Base-by-base conservation (phyloP, 176 grass and related monocot genomes). In the Leersia perrieri region DNA sequence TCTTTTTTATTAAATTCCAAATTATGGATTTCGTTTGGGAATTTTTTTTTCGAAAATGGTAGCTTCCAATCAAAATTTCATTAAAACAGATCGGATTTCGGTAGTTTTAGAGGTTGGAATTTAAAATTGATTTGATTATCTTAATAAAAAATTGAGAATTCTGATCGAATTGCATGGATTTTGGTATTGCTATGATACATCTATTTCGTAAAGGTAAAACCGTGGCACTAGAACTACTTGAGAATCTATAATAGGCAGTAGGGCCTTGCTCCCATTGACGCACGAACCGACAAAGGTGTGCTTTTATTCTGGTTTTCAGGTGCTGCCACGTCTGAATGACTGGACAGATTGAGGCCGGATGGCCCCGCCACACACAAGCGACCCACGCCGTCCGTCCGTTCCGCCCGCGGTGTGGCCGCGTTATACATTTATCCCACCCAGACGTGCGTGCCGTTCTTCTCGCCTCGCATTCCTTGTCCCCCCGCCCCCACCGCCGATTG, bases 221-320 rank as follows among this genome's bases (percentile, higher is more conserved):
- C n/a, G n/a, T 14, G 11, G 40, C 11, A 42, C 11, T 14, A 13
- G n/a, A n/a, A n/a, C n/a, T 42, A 42, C 12, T 14, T 1, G 40
- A 42, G 40, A 47, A 47, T 47, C 3, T 49, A 49, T 13, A 49
- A 49, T 16, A 9, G 42, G 5, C 49, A 22, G 33, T 27, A 61
- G 62, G 38, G 39, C 18, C 29, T 45, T 20, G 12, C 14, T 49
- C 12, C 26, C 60, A 26, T 5, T 30, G 60, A 63, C 26, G 60
- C 42, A 51, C 31, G 77, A 68, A 45, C 63, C 42, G 44, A 80
- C 77, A 80, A 68, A 67, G 22, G 35, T 68, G 6, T 31, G 8
- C 64, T 80, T 57, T 80, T 55, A 31, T 80, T 80, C 7, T 64
- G 44, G 45, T 51, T 51, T 15, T 18, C 45, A 18, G 44, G 44